Base-by-base conservation (phyloP, 2,329 filamentous ascomycete species). In the Stylonectria norvegica region DNA sequence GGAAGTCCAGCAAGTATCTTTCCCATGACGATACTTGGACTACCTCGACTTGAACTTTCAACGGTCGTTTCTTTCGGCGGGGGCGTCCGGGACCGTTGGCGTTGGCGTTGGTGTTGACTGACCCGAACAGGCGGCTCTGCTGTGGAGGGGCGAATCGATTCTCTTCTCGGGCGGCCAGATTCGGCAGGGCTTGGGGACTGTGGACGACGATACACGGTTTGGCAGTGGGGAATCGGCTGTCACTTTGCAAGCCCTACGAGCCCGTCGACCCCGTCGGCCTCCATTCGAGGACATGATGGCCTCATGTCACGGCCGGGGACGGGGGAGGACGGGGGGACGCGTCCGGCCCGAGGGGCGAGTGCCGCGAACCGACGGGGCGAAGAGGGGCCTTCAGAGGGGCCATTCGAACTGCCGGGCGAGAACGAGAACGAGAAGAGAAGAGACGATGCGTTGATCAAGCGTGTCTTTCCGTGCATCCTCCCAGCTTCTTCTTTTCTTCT, bases 181-280 rank as follows among this genome's bases (percentile, higher is more conserved):
- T n/a, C n/a, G n/a, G 40, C 31, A 41, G 40, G 40, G 35, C 34
- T 38, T 31, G 36, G 35, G 35, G 38, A 34, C 45, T 49, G 40
- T 42, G 19, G 35, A 29, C 37, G 35, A 40, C 47, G 32, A 36
- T 43, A 43, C 42, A 40, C 43, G 5, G 19, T 39, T 31, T 22
- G 20, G 34, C 10, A 25, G 49, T 49, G 52, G 50, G 50, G 40
- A 52, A 46, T 53, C 50, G 37, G 42, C 49, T 47, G 45, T 53
- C 49, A 39, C 38, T 44, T 27, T 23, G 15, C 15, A 15, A 20
- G 5, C n/a, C n/a, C n/a, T n/a, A n/a, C n/a, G n/a, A n/a, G n/a
- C n/a, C n/a, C n/a, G n/a, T n/a, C n/a, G n/a, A n/a, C n/a, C n/a
- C 18, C 32, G 20, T 22, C 32, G n/a, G 27, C 14, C 27, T 6